These are phyloP conservation scores for Anacardium occidentale DNA, from an alignment of 345 rosid species.

Conservation along the genomic window DNA sequence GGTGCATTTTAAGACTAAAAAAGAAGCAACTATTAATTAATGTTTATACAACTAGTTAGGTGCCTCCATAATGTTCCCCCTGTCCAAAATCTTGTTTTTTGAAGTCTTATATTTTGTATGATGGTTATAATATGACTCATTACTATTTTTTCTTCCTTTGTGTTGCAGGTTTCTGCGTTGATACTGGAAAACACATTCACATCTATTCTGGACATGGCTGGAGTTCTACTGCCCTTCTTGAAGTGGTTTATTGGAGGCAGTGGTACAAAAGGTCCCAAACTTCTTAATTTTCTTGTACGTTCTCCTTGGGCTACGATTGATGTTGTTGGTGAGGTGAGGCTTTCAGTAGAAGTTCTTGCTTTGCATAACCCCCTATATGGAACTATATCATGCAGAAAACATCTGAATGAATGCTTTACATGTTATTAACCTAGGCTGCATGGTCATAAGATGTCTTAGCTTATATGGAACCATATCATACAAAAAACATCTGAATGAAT, in stretches of 20 bases:
- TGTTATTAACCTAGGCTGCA: not conserved
- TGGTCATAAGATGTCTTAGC: not conserved
- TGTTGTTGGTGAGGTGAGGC: constrained; percentile 72
- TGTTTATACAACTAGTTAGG: not conserved
- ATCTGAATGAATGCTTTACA: constrained; percentile 1
- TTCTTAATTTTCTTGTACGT: constrained; percentile 91
- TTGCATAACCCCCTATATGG: constrained; percentile 3
- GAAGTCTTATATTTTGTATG: not conserved
- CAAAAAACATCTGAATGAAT: constrained; percentile 8
- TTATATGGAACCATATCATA: too few species aligned
- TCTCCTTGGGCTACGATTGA: constrained; percentile 98
- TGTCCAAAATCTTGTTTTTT: not conserved
- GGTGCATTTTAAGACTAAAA: too few species aligned
- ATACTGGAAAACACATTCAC: constrained; percentile 96
- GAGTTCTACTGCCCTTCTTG: constrained; percentile 83
- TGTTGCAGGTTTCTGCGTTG: constrained; percentile 65
- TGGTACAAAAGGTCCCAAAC: constrained; percentile 67
- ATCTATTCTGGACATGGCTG: constrained; percentile 99
- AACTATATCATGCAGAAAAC: not conserved
- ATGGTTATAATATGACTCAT: not conserved
- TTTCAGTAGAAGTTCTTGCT: constrained; percentile 11
- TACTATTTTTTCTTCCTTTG: constrained; percentile 15
- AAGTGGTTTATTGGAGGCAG: constrained; percentile 96
- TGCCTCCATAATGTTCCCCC: not conserved
- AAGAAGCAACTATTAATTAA: not conserved